Conservation (phyloP, 768 basidiomycete genomes). For the Boletus fagicola region DNA sequence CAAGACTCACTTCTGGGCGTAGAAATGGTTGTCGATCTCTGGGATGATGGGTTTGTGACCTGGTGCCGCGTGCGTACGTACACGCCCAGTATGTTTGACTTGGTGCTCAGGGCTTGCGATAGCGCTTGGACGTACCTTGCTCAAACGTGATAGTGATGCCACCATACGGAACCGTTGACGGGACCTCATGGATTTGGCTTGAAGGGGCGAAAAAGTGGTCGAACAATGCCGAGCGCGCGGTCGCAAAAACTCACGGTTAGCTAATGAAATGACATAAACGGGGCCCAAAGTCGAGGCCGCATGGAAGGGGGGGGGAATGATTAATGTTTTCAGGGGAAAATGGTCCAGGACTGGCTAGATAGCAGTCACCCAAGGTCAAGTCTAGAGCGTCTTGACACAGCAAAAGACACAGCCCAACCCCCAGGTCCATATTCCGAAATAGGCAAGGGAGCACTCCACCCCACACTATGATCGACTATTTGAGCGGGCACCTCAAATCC, state of each 20-base stretch:
- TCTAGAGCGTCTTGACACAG: conserved; percentile 23
- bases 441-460: conserved; percentile 22
- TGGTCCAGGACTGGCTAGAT: background rate
- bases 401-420: conserved; percentile 10
- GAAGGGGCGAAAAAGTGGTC: background rate
- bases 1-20: no score
- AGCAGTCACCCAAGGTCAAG: background rate
- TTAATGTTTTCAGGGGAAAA: conserved; percentile 1
- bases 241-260: background rate
- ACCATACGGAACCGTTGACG: background rate
- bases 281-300: background rate
- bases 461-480: conserved; percentile 30
- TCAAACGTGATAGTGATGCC: background rate
- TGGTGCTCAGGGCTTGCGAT: background rate
- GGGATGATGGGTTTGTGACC: background rate
- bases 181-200: background rate
- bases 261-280: background rate
- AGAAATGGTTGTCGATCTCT: background rate
- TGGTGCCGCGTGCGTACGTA: background rate
- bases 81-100: background rate
- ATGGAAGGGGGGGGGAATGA: background rate
- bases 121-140: background rate
- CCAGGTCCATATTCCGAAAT: conserved; percentile 23
- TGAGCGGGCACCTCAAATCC: conserved; percentile 13
- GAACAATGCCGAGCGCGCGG: background rate